phyloP scores from a whole-genome alignment of 768 basidiomycete genomes.

The Suillus cothurnatus region DNA sequence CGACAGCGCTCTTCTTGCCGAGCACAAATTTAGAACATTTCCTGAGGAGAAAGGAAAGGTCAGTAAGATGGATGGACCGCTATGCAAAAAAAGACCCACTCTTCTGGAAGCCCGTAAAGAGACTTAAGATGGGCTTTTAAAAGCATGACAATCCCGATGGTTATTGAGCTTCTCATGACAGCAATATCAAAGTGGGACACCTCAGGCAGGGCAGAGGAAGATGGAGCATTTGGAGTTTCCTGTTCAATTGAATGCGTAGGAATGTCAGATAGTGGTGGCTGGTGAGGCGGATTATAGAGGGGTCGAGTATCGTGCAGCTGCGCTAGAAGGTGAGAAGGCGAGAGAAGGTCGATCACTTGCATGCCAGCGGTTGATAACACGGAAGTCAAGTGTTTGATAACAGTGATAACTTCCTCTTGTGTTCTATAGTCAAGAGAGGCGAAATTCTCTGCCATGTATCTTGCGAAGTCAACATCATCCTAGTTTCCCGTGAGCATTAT shows the following conservation, averaged over 20 bases:
- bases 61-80: background rate
- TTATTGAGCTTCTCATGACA: constrained; percentile 67
- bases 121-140: constrained; percentile 85
- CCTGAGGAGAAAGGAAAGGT: constrained; percentile 40
- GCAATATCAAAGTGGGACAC: constrained; percentile 20
- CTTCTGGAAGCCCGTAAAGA: constrained; percentile 86
- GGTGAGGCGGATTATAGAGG: constrained; percentile 13
- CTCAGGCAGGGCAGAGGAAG: background rate
- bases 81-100: constrained; percentile 54
- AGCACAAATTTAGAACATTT: constrained; percentile 89
- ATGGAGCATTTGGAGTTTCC: constrained; percentile 5
- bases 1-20: constrained; percentile 88
- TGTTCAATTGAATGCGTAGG: constrained; percentile 3
- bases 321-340: constrained; percentile 68
- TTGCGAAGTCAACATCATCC: constrained; percentile 83
- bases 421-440: constrained; percentile 93
- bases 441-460: constrained; percentile 96
- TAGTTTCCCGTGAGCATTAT: constrained; percentile 29
- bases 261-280: background rate
- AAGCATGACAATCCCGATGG: constrained; percentile 83
- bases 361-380: constrained; percentile 79
- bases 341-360: constrained; percentile 75
- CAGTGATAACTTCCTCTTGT: constrained; percentile 87
- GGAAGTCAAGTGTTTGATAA: constrained; percentile 77
- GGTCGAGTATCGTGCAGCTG: constrained; percentile 49